Percentiles rank a stretch among this genome's conserved stretches.
phyloP scores from a whole-genome alignment of 2,329 filamentous ascomycete genomes.

The Clonostachys rhizophaga region DNA sequence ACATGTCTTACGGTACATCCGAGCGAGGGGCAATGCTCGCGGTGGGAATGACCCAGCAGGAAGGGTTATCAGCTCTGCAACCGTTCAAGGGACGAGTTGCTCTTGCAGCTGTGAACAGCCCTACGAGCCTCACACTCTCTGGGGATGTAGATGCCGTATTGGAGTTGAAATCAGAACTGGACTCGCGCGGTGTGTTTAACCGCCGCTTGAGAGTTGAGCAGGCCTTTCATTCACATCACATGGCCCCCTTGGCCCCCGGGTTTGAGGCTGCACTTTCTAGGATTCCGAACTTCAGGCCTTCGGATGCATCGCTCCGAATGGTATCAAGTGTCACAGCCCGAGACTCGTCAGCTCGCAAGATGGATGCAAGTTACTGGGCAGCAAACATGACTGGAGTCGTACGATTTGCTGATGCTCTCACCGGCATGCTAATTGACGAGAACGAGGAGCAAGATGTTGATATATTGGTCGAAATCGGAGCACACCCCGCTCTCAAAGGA shows the following conservation, averaged over 20 bases:
- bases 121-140: constrained; percentile 3
- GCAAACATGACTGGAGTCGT: constrained; percentile 25
- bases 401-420: constrained; percentile 20
- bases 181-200: constrained; percentile 4
- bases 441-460: constrained; percentile 8
- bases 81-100: constrained; percentile 6
- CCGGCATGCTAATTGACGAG: background rate
- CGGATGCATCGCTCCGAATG: background rate
- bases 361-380: constrained; percentile 20
- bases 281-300: background rate
- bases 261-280: constrained; percentile 8
- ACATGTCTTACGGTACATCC: constrained; percentile 10
- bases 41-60: constrained; percentile 21
- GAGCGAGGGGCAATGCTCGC: constrained; percentile 22
- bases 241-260: constrained; percentile 8
- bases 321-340: constrained; percentile 3
- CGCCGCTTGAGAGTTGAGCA: constrained; percentile 7
- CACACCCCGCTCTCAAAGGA: constrained; percentile 6
- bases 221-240: constrained; percentile 11
- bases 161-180: constrained; percentile 2
- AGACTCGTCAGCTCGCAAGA: background rate
- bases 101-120: constrained; percentile 8
- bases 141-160: constrained; percentile 5
- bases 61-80: background rate
- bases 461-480: constrained; percentile 7